These are phyloP conservation scores for Ophiostoma quercus DNA, from an alignment of 2,329 filamentous ascomycete species.

Conservation along the genomic window DNA sequence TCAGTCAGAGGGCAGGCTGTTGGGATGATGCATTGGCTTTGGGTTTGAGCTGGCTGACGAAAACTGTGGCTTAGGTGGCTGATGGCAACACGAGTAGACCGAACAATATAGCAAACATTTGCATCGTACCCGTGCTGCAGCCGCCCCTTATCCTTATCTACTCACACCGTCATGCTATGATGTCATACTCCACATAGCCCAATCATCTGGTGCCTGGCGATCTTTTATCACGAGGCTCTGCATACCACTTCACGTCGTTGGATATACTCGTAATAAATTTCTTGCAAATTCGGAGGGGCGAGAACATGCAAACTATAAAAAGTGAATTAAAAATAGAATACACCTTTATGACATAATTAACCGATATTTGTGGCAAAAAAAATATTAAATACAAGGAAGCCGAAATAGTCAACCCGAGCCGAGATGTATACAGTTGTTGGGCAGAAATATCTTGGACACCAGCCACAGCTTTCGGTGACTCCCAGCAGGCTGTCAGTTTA, in stretches of 20 bases:
- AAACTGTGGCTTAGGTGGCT: too few relatives aligned
- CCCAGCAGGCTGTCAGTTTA: too few relatives aligned
- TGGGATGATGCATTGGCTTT: too few relatives aligned
- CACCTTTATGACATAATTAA: neutral
- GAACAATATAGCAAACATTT: too few relatives aligned
- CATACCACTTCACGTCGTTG: neutral
- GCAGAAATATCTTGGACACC: too few relatives aligned
- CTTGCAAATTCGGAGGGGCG: neutral
- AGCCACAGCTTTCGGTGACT: too few relatives aligned
- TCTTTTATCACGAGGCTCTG: constrained; percentile 5
- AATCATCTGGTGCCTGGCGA: neutral
- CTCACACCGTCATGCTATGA: neutral
- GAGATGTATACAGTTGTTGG: neutral
- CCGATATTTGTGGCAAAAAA: neutral
- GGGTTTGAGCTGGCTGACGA: too few relatives aligned
- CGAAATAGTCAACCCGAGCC: neutral
- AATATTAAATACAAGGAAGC: neutral
- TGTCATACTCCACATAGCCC: constrained; percentile 6
- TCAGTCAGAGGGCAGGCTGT: too few relatives aligned
- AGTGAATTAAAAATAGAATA: neutral
- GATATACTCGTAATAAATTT: neutral
- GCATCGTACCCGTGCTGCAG: too few relatives aligned
- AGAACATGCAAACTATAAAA: neutral
- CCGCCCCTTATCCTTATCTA: neutral
- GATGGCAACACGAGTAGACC: too few relatives aligned